phyloP scores from a whole-genome alignment of 768 basidiomycete species.

The Suillus variegatus region DNA sequence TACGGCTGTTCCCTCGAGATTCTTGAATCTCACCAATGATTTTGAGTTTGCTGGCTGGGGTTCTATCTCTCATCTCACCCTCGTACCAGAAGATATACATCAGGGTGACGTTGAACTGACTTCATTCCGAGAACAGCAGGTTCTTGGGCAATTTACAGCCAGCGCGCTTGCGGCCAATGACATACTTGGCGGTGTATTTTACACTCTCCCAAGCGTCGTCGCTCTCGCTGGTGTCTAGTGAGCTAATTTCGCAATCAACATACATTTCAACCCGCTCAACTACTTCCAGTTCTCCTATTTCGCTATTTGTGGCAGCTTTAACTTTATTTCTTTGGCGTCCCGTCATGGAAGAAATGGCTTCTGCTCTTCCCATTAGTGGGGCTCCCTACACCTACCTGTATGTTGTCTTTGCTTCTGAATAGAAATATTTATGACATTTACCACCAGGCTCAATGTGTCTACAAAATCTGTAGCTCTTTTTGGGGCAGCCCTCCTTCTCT shows the following conservation, averaged over 20 bases:
- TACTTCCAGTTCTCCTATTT: conserved; percentile 60
- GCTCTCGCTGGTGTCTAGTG: conserved; percentile 65
- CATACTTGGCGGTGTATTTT: conserved; percentile 68
- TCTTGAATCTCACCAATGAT: conserved; percentile 58
- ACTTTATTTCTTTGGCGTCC: conserved; percentile 73
- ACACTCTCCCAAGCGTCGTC: conserved; percentile 67
- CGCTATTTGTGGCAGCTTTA: conserved; percentile 61
- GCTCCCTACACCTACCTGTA: conserved; percentile 74
- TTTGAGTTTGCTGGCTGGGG: conserved; percentile 81
- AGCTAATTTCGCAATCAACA: conserved; percentile 21
- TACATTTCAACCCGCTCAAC: not conserved
- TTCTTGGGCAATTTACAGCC: conserved; percentile 64
- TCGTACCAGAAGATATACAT: conserved; percentile 44
- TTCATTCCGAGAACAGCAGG: conserved; percentile 33
- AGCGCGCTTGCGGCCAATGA: conserved; percentile 69
- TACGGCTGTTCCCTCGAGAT: conserved; percentile 53
- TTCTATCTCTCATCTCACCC: conserved; percentile 45
- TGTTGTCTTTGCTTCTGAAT: conserved; percentile 18
- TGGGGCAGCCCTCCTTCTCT: conserved; percentile 65
- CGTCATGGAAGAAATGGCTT: conserved; percentile 71
- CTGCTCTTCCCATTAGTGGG: conserved; percentile 67
- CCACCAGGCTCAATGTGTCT: conserved; percentile 57
- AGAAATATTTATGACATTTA: not conserved
- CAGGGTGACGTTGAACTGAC: conserved; percentile 34
- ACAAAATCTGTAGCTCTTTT: conserved; percentile 62